Evolutionary conservation across 345 rosid genomes (phyloP).

Genomic region (Lagerstroemia speciosa): DNA sequence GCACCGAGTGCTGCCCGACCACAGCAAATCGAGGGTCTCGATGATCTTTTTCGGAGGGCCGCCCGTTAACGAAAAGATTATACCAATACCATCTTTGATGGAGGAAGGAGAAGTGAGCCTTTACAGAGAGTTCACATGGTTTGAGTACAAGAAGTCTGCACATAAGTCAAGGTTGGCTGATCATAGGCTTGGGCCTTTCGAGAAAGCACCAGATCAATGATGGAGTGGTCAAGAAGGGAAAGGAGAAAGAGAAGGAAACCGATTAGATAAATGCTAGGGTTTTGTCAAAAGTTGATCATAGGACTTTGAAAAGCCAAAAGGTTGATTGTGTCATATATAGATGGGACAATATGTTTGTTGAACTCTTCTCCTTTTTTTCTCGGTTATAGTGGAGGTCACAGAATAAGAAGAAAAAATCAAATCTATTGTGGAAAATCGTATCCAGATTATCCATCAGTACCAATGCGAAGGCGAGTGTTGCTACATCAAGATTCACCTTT

Average conservation of each 20-base stretch:
- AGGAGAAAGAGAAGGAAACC: background rate
- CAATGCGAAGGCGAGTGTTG: too few relatives aligned
- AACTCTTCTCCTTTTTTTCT: background rate
- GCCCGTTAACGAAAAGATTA: slow-evolving; percentile 45
- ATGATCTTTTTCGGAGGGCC: slow-evolving; percentile 94
- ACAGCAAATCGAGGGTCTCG: slow-evolving; percentile 54
- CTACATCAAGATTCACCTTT: too few relatives aligned
- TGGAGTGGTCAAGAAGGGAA: background rate
- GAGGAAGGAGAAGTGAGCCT: slow-evolving; percentile 49
- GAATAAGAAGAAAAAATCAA: too few relatives aligned
- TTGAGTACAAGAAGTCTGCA: slow-evolving; percentile 65
- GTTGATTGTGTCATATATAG: background rate
- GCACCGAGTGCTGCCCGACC: slow-evolving; percentile 71
- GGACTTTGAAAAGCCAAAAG: background rate
- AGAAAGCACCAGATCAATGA: slow-evolving; percentile 21
- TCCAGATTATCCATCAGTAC: too few relatives aligned
- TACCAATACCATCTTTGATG: slow-evolving; percentile 41
- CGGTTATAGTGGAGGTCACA: too few relatives aligned
- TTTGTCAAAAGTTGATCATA: background rate
- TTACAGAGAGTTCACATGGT: slow-evolving; percentile 85
- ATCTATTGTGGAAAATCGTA: too few relatives aligned
- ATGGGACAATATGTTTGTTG: background rate
- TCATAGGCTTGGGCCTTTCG: slow-evolving; percentile 61
- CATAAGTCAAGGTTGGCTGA: slow-evolving; percentile 71
- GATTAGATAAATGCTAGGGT: background rate